A percentile compares a stretch with the other conserved stretches of the same genome.
Conservation (phyloP, 2,329 filamentous ascomycete species). For the Geosmithia putterillii region DNA sequence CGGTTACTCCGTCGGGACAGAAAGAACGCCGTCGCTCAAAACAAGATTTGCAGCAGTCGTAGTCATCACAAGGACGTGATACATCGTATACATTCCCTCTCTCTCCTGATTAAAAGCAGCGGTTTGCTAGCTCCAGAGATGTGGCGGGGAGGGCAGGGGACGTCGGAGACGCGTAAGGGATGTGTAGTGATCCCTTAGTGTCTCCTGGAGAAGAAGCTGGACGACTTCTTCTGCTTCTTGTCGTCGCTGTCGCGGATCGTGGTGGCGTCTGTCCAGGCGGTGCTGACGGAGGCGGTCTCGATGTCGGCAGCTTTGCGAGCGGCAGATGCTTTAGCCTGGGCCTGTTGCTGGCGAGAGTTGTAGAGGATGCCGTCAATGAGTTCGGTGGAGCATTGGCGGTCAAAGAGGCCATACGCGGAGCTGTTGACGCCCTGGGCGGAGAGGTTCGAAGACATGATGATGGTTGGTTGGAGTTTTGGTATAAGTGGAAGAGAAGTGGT, state of each 20-base stretch:
- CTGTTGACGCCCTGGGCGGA: neutral
- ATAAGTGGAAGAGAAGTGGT: neutral
- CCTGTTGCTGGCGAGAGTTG: neutral
- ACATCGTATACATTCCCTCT: too few relatives aligned
- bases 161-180: too few relatives aligned
- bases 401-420: neutral
- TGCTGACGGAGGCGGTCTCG: constrained; percentile 7
- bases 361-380: neutral
- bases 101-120: too few relatives aligned
- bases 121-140: too few relatives aligned
- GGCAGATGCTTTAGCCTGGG: neutral
- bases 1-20: too few relatives aligned
- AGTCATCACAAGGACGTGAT: too few relatives aligned
- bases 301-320: constrained; percentile 6
- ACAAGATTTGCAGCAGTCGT: neutral
- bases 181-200: too few relatives aligned
- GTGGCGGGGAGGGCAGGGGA: too few relatives aligned
- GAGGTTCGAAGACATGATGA: neutral
- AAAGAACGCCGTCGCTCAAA: neutral
- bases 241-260: neutral
- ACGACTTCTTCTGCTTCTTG: neutral
- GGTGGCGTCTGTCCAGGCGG: neutral
- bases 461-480: neutral
- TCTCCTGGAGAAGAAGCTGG: neutral
- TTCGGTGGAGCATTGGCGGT: neutral